A percentile compares a stretch with the other conserved stretches of the same genome.
phyloP scores from a whole-genome alignment of 2,329 filamentous ascomycete genomes.

The Ophiostoma tasmaniense region DNA sequence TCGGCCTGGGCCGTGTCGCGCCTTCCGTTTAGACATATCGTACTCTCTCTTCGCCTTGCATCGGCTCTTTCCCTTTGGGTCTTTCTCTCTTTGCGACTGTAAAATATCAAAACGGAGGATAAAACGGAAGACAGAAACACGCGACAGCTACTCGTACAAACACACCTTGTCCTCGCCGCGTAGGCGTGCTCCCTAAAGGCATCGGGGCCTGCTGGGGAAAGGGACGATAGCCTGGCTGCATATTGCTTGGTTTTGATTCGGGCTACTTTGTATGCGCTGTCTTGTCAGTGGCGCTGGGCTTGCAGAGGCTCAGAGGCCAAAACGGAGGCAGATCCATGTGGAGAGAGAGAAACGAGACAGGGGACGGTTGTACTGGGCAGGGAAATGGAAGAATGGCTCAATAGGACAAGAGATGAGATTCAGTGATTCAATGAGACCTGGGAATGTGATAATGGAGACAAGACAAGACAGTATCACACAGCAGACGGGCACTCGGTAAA shows the following conservation, averaged over 20 bases:
- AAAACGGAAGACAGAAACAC: not conserved
- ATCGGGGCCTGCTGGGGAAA: not conserved
- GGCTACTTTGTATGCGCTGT: not conserved
- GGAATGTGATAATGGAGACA: not conserved
- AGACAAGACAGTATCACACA: not conserved
- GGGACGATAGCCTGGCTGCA: conserved; percentile 6
- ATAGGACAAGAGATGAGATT: not conserved
- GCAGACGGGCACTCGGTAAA: not conserved
- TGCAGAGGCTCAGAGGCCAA: not conserved
- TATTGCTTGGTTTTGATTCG: not conserved
- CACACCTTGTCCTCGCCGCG: conserved; percentile 6
- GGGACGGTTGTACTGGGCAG: not conserved
- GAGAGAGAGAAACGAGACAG: not conserved
- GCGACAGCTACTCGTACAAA: not conserved
- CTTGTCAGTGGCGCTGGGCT: not conserved
- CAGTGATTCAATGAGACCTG: not conserved
- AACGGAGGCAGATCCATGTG: not conserved
- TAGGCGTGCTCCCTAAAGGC: not conserved
- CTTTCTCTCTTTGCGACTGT: not conserved
- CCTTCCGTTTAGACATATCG: not conserved
- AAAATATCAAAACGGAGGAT: not conserved
- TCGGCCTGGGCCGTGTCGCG: not conserved
- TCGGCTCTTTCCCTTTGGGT: not conserved
- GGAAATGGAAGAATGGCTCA: not conserved
- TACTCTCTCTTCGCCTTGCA: not conserved